Conservation (phyloP, 2,329 filamentous ascomycete species). For the Torrubiella hemipterigena region DNA sequence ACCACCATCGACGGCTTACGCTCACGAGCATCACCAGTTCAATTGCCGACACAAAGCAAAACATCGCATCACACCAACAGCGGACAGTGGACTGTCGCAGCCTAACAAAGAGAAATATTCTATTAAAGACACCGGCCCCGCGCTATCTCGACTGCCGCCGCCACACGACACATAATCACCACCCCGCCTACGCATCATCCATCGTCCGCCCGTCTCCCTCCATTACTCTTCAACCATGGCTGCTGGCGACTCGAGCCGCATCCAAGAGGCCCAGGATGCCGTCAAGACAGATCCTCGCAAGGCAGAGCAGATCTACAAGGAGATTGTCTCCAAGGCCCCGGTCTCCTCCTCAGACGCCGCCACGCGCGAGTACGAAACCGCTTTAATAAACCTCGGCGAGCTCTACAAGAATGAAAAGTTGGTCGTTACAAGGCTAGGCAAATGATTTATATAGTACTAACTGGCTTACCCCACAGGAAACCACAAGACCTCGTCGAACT, state of each 20-base stretch:
- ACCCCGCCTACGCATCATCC: slow-evolving; percentile 10
- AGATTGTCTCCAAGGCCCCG: slow-evolving; percentile 76
- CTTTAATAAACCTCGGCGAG: slow-evolving; percentile 79
- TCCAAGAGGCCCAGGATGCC: slow-evolving; percentile 82
- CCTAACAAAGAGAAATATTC: neutral
- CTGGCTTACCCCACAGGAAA: slow-evolving; percentile 41
- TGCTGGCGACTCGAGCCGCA: slow-evolving; percentile 48
- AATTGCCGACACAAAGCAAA: neutral
- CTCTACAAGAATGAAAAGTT: slow-evolving; percentile 83
- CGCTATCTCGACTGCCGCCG: neutral
- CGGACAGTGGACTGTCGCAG: slow-evolving; percentile 4
- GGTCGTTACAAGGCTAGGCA: slow-evolving; percentile 18
- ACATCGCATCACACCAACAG: slow-evolving; percentile 6
- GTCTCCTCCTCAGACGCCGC: slow-evolving; percentile 74
- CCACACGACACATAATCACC: slow-evolving; percentile 8
- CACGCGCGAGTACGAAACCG: slow-evolving; percentile 82
- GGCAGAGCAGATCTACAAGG: slow-evolving; percentile 80
- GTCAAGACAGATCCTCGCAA: slow-evolving; percentile 69
- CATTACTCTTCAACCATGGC: no score
- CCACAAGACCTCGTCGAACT: slow-evolving; percentile 78
- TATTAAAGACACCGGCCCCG: neutral
- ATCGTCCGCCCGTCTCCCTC: no score
- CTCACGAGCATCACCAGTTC: neutral
- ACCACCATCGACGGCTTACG: slow-evolving; percentile 2
- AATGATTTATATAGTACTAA: slow-evolving; percentile 14